phyloP scores from a whole-genome alignment of 148 eudicot genomes.

The Rhododendron kiyosumense region DNA sequence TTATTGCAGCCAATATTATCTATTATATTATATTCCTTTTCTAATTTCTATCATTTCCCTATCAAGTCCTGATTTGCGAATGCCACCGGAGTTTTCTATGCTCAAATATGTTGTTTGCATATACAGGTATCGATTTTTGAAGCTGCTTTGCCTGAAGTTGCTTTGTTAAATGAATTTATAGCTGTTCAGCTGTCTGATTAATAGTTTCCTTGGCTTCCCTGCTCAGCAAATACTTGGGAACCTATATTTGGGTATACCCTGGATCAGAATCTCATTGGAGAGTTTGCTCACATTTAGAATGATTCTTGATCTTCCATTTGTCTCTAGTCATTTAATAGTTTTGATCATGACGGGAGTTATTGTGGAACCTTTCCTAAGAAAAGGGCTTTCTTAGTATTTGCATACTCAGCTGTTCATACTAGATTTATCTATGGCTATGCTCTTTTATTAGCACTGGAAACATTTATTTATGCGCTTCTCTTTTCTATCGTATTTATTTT shows the following conservation, averaged over 20 bases:
- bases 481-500: too few species aligned
- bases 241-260: not conserved
- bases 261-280: not conserved
- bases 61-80: not conserved
- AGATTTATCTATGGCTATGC: not conserved
- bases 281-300: not conserved
- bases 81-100: not conserved
- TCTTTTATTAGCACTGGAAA: not conserved
- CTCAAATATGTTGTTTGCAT: not conserved
- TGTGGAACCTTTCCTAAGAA: not conserved
- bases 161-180: not conserved
- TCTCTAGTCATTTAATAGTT: not conserved
- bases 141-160: not conserved
- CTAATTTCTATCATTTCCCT: not conserved
- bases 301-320: not conserved
- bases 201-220: not conserved
- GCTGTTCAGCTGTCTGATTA: not conserved
- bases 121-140: not conserved
- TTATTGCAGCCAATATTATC: not conserved
- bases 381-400: not conserved
- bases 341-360: not conserved
- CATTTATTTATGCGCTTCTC: not conserved
- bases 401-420: not conserved
- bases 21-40: not conserved
- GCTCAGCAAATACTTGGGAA: not conserved